A percentile compares a stretch with the other conserved stretches of the same genome.
These are phyloP conservation scores for Periconia sp. DNA, from an alignment of 2,329 filamentous ascomycete species.

Conservation along the genomic window DNA sequence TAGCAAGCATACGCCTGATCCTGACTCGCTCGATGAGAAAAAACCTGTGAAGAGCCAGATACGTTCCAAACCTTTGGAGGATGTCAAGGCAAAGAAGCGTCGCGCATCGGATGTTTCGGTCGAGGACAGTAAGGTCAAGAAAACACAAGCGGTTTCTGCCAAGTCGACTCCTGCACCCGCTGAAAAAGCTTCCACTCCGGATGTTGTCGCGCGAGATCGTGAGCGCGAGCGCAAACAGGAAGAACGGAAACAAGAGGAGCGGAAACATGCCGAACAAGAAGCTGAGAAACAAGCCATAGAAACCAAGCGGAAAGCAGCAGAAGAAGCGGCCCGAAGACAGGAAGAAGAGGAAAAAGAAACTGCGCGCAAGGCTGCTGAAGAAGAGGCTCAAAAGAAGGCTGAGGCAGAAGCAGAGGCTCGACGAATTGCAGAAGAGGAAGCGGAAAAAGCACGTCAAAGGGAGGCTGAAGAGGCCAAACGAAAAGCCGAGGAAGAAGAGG, in stretches of 20 bases:
- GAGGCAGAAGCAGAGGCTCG: slow-evolving; percentile 32
- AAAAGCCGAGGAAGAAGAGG: slow-evolving; percentile 34
- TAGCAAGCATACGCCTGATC: slow-evolving; percentile 35
- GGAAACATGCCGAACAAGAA: slow-evolving; percentile 25
- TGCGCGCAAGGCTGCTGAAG: slow-evolving; percentile 27
- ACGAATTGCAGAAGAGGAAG: slow-evolving; percentile 32
- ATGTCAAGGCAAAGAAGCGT: slow-evolving; percentile 32
- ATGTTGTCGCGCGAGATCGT: slow-evolving; percentile 15
- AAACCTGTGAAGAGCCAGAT: slow-evolving; percentile 34
- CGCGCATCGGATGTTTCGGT: slow-evolving; percentile 33
- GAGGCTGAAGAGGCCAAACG: slow-evolving; percentile 37
- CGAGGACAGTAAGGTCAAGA: slow-evolving; percentile 34
- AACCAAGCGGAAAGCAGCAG: slow-evolving; percentile 24
- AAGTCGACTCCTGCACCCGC: slow-evolving; percentile 39
- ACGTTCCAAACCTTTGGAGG: slow-evolving; percentile 35
- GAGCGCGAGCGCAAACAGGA: slow-evolving; percentile 37
- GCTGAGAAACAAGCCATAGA: slow-evolving; percentile 29
- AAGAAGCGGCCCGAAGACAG: slow-evolving; percentile 28
- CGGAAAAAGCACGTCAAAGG: slow-evolving; percentile 29
- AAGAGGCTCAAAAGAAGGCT: slow-evolving; percentile 30
- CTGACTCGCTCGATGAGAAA: slow-evolving; percentile 39
- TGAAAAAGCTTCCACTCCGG: slow-evolving; percentile 37
- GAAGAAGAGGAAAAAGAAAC: slow-evolving; percentile 31
- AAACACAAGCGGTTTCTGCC: slow-evolving; percentile 34
- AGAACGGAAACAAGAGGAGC: slow-evolving; percentile 14